Percentiles rank a stretch among this genome's conserved stretches.
Conservation (phyloP, 257 asterid genomes). For the Salvia hispanica region DNA sequence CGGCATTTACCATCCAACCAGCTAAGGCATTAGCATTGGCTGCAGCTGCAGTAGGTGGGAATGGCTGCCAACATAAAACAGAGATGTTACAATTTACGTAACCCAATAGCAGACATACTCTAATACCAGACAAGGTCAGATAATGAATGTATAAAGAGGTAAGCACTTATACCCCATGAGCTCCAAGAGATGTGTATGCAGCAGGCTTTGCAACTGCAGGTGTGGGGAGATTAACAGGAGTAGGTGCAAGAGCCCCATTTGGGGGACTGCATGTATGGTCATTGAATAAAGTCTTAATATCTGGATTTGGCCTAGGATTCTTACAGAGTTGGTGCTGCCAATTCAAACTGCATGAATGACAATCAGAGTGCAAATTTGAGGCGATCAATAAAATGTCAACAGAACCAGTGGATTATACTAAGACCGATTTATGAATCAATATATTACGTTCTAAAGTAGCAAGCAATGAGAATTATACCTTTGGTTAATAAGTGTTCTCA, state of each 20-base stretch:
- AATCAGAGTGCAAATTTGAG: conserved; percentile 9
- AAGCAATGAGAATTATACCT: conserved; percentile 52
- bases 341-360: conserved; percentile 66
- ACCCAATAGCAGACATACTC: background rate
- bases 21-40: conserved; percentile 94
- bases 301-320: conserved; percentile 95
- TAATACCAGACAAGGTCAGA: conserved; percentile 11
- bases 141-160: background rate
- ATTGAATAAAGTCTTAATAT: conserved; percentile 84
- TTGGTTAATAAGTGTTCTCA: conserved; percentile 93
- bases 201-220: conserved; percentile 81
- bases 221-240: conserved; percentile 76
- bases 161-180: conserved; percentile 71
- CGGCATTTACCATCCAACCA: conserved; percentile 97
- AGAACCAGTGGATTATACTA: background rate
- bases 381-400: conserved; percentile 3
- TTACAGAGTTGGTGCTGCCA: conserved; percentile 99
- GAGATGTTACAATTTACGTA: conserved; percentile 1
- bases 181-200: conserved; percentile 77
- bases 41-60: conserved; percentile 80
- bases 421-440: background rate
- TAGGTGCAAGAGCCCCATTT: conserved; percentile 81
- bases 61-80: conserved; percentile 63
- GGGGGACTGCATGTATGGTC: conserved; percentile 86
- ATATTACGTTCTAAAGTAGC: background rate